Evolutionary conservation across 805 yeast genomes (phyloP), one percentile per base, ranked within the genome.

Genomic region (Barnettozyma wickerhamii): DNA sequence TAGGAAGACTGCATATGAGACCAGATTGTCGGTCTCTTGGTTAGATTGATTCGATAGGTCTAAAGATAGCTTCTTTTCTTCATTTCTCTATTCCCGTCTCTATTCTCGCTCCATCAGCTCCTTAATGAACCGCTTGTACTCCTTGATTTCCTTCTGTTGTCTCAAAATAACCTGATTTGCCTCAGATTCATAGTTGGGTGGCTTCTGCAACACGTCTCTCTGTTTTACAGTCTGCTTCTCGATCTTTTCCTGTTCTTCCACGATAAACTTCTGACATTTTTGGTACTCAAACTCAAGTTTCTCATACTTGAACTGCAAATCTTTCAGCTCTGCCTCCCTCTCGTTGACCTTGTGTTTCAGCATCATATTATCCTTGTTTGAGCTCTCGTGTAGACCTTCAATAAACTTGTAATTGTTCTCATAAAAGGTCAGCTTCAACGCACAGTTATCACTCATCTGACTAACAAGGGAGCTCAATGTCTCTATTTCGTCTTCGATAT

Each of bases 381-480:
- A 43, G 2, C 44, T 14, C n/a, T 52, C 58, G 31, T 50, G 47
- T 6, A 53, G 17, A 2, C 42, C 35, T 21, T 53, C 55, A 5
- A 52, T 20, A 20, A 52, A 52, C 29, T 40, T 48, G 37, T 51
- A 52, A 46, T 51, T 53, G 35, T 49, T 52, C n/a, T 52, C 49
- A 17, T 49, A 40, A 35, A 52, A 52, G 17, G 30, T 30, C 40
- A 49, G 29, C 38, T 52, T 52, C 30, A 45, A 43, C 10, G 43
- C 46, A 32, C 52, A 33, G 4, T 47, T 47, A 27, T 49, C 50
- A n/a, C 49, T 29, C 18, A 53, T 21, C n/a, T 46, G 37, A 7
- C 17, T 20, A 29, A 47, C 35, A 28, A 46, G 30, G 14, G 37
- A 43, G 4, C 32, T 28, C 6, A 51, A 31, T 12, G 39, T 31